phyloP scores from a whole-genome alignment of 2,329 filamentous ascomycete genomes.

The Nemania sp. region DNA sequence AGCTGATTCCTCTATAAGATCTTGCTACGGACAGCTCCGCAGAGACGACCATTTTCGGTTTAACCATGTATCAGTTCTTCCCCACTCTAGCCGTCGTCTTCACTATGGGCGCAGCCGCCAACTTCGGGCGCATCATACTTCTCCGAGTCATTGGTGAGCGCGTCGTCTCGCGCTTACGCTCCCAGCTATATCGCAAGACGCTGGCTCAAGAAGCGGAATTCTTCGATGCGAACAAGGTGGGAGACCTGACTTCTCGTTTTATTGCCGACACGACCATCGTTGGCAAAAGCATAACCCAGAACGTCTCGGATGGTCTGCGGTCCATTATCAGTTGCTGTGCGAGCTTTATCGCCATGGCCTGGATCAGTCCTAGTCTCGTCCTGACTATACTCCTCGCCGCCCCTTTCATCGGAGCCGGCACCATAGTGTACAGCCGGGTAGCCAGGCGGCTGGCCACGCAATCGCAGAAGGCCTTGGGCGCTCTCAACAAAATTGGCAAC shows the following conservation, averaged over 20 bases:
- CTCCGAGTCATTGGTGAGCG: conserved; percentile 93
- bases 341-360: conserved; percentile 93
- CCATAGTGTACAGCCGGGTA: conserved; percentile 87
- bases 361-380: conserved; percentile 88
- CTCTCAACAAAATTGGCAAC: conserved; percentile 94
- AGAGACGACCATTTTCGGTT: conserved; percentile 75
- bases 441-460: conserved; percentile 88
- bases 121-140: conserved; percentile 92
- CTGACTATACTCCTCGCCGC: conserved; percentile 85
- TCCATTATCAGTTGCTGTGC: conserved; percentile 88
- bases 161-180: conserved; percentile 87
- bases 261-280: conserved; percentile 98
- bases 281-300: conserved; percentile 97
- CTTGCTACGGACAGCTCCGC: conserved; percentile 75
- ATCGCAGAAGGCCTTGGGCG: conserved; percentile 92
- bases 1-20: conserved; percentile 53
- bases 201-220: conserved; percentile 99
- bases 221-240: conserved; percentile 96
- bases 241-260: conserved; percentile 92
- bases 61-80: conserved; percentile 89
- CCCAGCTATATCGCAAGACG: conserved; percentile 86
- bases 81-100: conserved; percentile 75
- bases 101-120: conserved; percentile 82
- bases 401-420: conserved; percentile 86
- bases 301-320: conserved; percentile 92